Base-by-base conservation (phyloP, 148 eudicot species). In the Persicaria maculosa region DNA sequence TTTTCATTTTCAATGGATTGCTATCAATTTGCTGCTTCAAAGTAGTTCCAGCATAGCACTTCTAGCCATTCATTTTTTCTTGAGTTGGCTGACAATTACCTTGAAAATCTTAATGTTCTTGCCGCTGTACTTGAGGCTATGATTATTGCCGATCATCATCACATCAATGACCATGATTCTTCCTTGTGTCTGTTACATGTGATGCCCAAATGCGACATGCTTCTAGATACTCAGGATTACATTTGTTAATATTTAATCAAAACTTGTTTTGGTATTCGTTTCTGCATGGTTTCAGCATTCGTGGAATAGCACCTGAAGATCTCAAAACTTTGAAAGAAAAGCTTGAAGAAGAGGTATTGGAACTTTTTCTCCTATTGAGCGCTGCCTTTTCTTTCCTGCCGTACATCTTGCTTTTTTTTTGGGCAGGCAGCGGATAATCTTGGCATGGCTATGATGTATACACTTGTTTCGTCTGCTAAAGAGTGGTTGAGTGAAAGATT, bases 361-460 rank as follows among this genome's bases (percentile, higher is more conserved):
- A 40, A 61, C 55, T 9, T 57, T 50, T 58, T 76, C 5, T 53
- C 19, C 25, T 25, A 25, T 25, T 68, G 43, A 36, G 9, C 75
- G 47, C 43, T 61, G 2, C 50, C 47, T 71, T 73, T 58, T 48
- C 10, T 71, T 47, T 64, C 48, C 17, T 44, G 54, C 6, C 16
- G 9, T 36, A 72, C 11, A 16, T 16, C 57, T 17, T 72, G 4
- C 2, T 47, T 47, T 16, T 17, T 22, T 59, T 59, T 22, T 74
- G 70, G n/a, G 44, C 84, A 94, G 98, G 98, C 96, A 65, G 72
- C 87, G 9, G 98, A 94, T 75, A 92, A 92, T 84, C 93, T 92
- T 85, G 98, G 98, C 64, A 90, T 94, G 97, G 88, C 98, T 68
- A 94, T 94, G 97, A 79, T 94, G 73, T 94, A 90, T 80, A 91